Evolutionary conservation across 1,284 basidiomycete species (phyloP), one percentile per base, ranked within the genome.

Genomic region (Ustilago lituana): DNA sequence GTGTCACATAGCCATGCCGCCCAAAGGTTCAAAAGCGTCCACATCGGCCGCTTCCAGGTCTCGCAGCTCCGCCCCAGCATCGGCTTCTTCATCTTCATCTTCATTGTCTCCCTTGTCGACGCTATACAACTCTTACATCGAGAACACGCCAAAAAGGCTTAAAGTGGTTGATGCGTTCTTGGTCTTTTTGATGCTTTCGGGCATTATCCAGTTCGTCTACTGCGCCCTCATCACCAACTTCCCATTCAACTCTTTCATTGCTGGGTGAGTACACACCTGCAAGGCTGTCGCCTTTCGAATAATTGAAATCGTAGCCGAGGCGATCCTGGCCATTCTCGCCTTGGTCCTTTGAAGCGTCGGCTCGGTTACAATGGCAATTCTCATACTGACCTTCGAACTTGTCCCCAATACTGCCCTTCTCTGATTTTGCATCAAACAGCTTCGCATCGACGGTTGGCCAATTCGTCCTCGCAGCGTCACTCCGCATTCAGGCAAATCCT

Each of bases 241-340:
- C 83, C 95, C 95, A 14, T 98, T 96, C 87, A 97, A 98, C 78
- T 93, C 94, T 31, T 99, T 98, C 84, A 84, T 97, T 61, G 90
- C 93, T 74, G 93, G 94, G 94, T 98, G 84, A 74, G 91, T 84
- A 1, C n/a, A n/a, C n/a, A n/a, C n/a, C n/a, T n/a, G n/a, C n/a
- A n/a, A n/a, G n/a, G n/a, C n/a, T n/a, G n/a, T n/a, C n/a, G n/a
- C n/a, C n/a, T n/a, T n/a, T n/a, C n/a, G n/a, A n/a, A n/a, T n/a
- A n/a, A n/a, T n/a, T n/a, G n/a, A n/a, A n/a, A n/a, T n/a, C n/a
- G n/a, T n/a, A n/a, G n/a, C n/a, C n/a, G n/a, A n/a, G n/a, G n/a
- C n/a, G n/a, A n/a, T n/a, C n/a, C n/a, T n/a, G n/a, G n/a, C n/a
- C n/a, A n/a, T n/a, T n/a, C n/a, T n/a, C n/a, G n/a, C n/a, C n/a